Evolutionary conservation across 495 filamentous ascomycete genomes (phyloP).

Genomic region (Peziza echinospora): DNA sequence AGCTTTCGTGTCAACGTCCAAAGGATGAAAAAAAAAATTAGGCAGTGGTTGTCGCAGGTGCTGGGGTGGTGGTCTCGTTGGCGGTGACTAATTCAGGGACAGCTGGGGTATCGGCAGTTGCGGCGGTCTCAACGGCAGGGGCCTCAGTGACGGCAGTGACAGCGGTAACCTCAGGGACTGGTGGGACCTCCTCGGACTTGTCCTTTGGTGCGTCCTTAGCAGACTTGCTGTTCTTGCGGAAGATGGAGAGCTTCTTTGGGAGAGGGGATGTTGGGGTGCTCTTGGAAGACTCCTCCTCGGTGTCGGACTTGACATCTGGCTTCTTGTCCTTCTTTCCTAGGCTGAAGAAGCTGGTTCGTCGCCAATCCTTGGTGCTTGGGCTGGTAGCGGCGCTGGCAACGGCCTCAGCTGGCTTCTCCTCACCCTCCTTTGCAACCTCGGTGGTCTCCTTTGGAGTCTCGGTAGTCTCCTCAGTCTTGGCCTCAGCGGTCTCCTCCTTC

Average conservation of each 20-base stretch:
- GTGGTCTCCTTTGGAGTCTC: neutral
- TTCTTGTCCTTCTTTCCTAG: slow-evolving; percentile 16
- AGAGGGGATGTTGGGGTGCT: slow-evolving; percentile 3
- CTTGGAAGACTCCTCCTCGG: slow-evolving; percentile 16
- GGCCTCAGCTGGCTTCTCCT: slow-evolving; percentile 10
- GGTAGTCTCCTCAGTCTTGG: slow-evolving; percentile 6
- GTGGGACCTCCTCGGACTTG: slow-evolving; percentile 21
- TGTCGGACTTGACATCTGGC: slow-evolving; percentile 18
- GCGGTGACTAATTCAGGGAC: neutral
- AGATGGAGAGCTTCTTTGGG: slow-evolving; percentile 10
- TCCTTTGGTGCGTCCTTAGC: slow-evolving; percentile 21
- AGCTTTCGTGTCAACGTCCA: slow-evolving; percentile 8
- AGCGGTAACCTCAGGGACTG: slow-evolving; percentile 2
- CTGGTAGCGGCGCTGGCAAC: too few relatives aligned
- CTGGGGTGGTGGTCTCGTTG: slow-evolving; percentile 14
- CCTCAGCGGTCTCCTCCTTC: slow-evolving; percentile 9
- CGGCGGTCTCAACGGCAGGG: neutral
- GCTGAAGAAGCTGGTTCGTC: slow-evolving; percentile 23
- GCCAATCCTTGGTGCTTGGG: slow-evolving; percentile 18
- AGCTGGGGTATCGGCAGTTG: neutral
- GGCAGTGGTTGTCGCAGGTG: slow-evolving; percentile 24
- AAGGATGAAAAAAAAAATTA: slow-evolving; percentile 17
- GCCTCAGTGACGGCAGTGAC: slow-evolving; percentile 6
- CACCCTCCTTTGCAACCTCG: slow-evolving; percentile 5
- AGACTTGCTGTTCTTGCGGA: slow-evolving; percentile 20